Evolutionary conservation across 2,329 filamentous ascomycete species (phyloP).

Genomic region (Penicillium sp.): DNA sequence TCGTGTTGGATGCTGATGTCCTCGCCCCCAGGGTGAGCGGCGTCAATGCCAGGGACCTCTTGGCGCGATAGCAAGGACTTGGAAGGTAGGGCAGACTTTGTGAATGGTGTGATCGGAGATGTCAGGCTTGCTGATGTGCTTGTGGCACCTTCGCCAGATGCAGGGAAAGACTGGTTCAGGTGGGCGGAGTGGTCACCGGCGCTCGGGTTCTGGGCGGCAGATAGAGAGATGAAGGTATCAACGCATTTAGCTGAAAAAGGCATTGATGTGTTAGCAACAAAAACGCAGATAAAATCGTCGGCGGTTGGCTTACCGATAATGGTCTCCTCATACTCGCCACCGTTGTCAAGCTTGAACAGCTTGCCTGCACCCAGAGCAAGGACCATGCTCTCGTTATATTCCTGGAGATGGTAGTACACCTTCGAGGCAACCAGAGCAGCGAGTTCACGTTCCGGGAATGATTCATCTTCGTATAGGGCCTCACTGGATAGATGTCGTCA

Average conservation of each 20-base stretch:
- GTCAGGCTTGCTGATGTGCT: constrained; percentile 67
- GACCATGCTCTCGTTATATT: constrained; percentile 99
- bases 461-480: constrained; percentile 94
- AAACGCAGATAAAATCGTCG: neutral
- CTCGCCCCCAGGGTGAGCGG: constrained; percentile 55
- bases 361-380: constrained; percentile 94
- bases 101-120: constrained; percentile 92
- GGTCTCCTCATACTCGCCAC: constrained; percentile 96
- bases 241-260: constrained; percentile 73
- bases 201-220: constrained; percentile 57
- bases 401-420: constrained; percentile 98
- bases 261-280: constrained; percentile 6
- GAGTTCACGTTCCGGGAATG: constrained; percentile 88
- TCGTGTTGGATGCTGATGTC: constrained; percentile 55
- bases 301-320: constrained; percentile 68
- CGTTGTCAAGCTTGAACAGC: constrained; percentile 86
- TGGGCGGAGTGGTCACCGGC: constrained; percentile 59
- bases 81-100: constrained; percentile 85
- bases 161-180: constrained; percentile 76
- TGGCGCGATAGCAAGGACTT: constrained; percentile 91
- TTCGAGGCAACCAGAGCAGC: constrained; percentile 94
- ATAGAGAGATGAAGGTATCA: constrained; percentile 91
- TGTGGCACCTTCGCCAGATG: constrained; percentile 63
- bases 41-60: constrained; percentile 61
- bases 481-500: constrained; percentile 60